Evolutionary conservation across 495 filamentous ascomycete genomes (phyloP), one percentile per base, ranked within the genome.

Genomic region (Penicillium argentinense): DNA sequence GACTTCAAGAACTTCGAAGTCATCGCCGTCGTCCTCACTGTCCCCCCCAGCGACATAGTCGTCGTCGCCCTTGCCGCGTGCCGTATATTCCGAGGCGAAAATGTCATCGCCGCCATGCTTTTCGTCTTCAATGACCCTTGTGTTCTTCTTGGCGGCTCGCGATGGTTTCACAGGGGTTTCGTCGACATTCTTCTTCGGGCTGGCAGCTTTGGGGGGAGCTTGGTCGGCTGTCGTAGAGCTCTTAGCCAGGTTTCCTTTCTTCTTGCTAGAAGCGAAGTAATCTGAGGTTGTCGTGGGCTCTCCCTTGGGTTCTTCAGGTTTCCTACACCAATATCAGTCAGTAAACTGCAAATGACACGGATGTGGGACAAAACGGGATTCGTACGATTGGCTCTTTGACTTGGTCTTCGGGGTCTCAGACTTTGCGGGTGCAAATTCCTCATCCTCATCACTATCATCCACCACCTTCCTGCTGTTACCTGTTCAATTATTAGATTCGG

Each of bases 401-500:
- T 72, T 67, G 9, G 63, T 64, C 47, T 77, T 82, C 1, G 76
- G 71, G 4, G 70, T 69, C 11, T 70, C 37, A 25, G 69, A 54
- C 49, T 71, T 69, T 17, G 43, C 42, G 28, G 62, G 56, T 6
- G 54, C 36, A 22, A 45, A 53, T 21, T 73, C 73, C 1, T 83
- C 82, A 21, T 88, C 85, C 2, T 91, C 87, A 29, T 88, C 85
- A 55, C 85, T 88, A 41, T 90, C 87, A 51, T 87, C 83, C 24
- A 91, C 68, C 18, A 91, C 78, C 57, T 88, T 89, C 29, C 86
- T 79, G 37, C 72, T n/a, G n/a, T n/a, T 78, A 45, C 79, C 83
- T 87, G 47, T 16, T 26, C 18, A 17, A 18, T 36, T 4, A 38
- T 64, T 61, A 60, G 54, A 50, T 29, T 18, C 9, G 4, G 16